These are phyloP conservation scores for Fusarium equiseti DNA, from an alignment of 2,329 filamentous ascomycete genomes.

Conservation along the genomic window DNA sequence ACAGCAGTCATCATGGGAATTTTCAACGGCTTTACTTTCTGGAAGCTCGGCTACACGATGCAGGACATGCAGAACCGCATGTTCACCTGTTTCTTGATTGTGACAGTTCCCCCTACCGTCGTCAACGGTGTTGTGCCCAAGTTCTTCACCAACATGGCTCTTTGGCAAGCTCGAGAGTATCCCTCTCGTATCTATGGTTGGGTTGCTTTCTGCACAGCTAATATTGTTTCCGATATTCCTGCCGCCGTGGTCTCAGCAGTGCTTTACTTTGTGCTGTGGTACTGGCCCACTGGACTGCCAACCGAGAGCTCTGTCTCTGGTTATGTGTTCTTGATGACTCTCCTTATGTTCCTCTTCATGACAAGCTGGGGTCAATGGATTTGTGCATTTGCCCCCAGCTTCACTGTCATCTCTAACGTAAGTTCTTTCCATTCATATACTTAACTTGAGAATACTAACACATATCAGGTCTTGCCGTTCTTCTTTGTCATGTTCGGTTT, in stretches of 20 bases:
- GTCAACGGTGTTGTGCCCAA: slow-evolving; percentile 82
- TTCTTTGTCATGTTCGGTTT: slow-evolving; percentile 83
- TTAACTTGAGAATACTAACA: slow-evolving; percentile 44
- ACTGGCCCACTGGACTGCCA: slow-evolving; percentile 79
- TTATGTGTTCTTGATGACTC: slow-evolving; percentile 82
- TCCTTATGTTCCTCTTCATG: slow-evolving; percentile 83
- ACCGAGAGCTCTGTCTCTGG: slow-evolving; percentile 73
- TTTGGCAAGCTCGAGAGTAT: slow-evolving; percentile 80
- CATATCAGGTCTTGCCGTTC: slow-evolving; percentile 71
- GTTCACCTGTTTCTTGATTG: slow-evolving; percentile 77
- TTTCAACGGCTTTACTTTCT: slow-evolving; percentile 86
- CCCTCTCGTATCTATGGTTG: slow-evolving; percentile 82
- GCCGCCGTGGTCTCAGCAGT: slow-evolving; percentile 72
- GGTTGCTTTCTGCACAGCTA: slow-evolving; percentile 80
- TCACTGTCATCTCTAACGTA: slow-evolving; percentile 80
- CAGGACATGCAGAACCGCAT: slow-evolving; percentile 81
- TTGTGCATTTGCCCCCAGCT: slow-evolving; percentile 81
- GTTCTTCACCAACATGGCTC: slow-evolving; percentile 77
- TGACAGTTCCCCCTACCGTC: slow-evolving; percentile 74
- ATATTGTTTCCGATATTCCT: slow-evolving; percentile 79
- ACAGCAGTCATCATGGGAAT: slow-evolving; percentile 77
- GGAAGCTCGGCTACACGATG: slow-evolving; percentile 72
- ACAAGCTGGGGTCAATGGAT: slow-evolving; percentile 87
- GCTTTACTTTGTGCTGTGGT: slow-evolving; percentile 82
- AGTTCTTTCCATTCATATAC: slow-evolving; percentile 34